Percentiles rank a stretch among this genome's conserved stretches.
Conservation (phyloP, 225 moss, liverwort and hornwort genomes). For the Neckera pumila region DNA sequence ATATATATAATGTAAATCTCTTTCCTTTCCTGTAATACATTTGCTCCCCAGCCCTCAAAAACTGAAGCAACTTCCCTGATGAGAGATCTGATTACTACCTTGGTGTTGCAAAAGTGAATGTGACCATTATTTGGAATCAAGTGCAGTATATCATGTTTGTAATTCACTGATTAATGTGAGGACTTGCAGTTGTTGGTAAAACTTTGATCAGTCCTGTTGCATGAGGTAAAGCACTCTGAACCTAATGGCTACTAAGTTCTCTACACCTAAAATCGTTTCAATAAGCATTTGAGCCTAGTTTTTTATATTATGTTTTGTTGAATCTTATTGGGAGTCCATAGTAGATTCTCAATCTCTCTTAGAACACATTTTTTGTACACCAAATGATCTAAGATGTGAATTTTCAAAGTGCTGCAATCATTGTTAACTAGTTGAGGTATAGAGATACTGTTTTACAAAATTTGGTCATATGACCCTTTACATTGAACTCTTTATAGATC, state of each 20-base stretch:
- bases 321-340: background rate
- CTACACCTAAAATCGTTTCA: no score
- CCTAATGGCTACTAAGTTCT: background rate
- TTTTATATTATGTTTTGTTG: background rate
- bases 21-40: background rate
- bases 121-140: background rate
- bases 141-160: no score
- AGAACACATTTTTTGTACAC: background rate
- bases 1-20: background rate
- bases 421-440: no score
- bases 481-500: no score
- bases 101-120: no score
- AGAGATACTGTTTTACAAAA: no score
- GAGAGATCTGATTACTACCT: background rate
- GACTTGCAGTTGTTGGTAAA: background rate
- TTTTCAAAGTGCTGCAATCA: background rate
- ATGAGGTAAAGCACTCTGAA: background rate
- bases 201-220: background rate
- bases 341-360: background rate
- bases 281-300: background rate
- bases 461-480: no score
- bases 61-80: background rate
- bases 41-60: background rate
- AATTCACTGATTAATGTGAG: background rate
- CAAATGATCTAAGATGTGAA: background rate